Evolutionary conservation across 2,329 filamentous ascomycete species (phyloP).

Genomic region (Nemania sp.): DNA sequence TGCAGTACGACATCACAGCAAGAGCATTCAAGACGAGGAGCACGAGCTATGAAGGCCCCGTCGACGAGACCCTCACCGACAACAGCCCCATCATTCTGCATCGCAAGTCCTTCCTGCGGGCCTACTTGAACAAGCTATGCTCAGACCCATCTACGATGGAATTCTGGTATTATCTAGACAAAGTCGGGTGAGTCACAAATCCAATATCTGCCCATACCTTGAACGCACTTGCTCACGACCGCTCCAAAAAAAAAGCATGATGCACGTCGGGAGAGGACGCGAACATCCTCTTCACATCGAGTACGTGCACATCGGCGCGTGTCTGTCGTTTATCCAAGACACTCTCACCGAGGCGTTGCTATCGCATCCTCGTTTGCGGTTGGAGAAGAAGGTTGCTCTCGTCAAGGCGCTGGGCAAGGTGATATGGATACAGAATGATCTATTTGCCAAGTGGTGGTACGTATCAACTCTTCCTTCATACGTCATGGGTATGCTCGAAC

Average conservation of each 20-base stretch:
- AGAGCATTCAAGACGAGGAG: constrained; percentile 70
- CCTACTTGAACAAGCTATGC: constrained; percentile 75
- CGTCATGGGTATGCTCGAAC: constrained; percentile 5
- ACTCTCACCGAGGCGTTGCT: constrained; percentile 77
- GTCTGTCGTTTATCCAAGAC: constrained; percentile 76
- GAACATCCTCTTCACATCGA: constrained; percentile 76
- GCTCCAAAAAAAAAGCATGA: constrained; percentile 52
- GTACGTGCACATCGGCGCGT: constrained; percentile 76
- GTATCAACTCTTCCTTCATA: constrained; percentile 40
- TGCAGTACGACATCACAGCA: constrained; percentile 81
- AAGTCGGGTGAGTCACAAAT: constrained; percentile 67
- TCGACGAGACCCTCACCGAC: constrained; percentile 67
- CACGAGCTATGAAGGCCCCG: constrained; percentile 68
- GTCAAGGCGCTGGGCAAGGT: constrained; percentile 79
- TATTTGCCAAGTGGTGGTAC: constrained; percentile 76
- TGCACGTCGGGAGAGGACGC: constrained; percentile 78
- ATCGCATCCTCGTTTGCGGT: constrained; percentile 67
- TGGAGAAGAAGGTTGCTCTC: constrained; percentile 71
- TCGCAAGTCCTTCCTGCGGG: constrained; percentile 77
- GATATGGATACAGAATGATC: constrained; percentile 86
- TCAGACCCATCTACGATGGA: constrained; percentile 75
- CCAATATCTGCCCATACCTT: background rate
- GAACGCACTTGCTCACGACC: background rate
- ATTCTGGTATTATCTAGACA: constrained; percentile 84
- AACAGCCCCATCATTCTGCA: constrained; percentile 75